phyloP scores from a whole-genome alignment of 805 yeast species.

The Starmerella bacillaris region DNA sequence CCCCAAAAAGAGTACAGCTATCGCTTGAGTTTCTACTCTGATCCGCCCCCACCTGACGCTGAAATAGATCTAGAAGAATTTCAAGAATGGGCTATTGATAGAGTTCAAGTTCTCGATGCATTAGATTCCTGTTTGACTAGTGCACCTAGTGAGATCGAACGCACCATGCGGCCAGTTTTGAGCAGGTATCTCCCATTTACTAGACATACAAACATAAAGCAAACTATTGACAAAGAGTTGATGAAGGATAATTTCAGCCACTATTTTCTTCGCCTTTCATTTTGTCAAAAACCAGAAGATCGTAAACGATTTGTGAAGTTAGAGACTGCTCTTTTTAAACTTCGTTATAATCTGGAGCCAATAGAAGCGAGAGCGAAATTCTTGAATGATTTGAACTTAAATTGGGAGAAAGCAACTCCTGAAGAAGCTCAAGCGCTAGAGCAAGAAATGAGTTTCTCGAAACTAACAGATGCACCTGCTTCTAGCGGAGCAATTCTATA shows the following conservation, averaged over 20 bases:
- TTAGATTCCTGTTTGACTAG: slow-evolving; percentile 52
- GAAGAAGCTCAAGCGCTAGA: slow-evolving; percentile 30
- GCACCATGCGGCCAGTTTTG: slow-evolving; percentile 45
- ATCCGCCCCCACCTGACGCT: slow-evolving; percentile 45
- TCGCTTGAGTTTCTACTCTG: slow-evolving; percentile 54
- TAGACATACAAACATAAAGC: slow-evolving; percentile 17
- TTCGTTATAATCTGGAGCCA: slow-evolving; percentile 50
- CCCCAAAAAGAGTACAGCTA: slow-evolving; percentile 26
- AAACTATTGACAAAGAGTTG: slow-evolving; percentile 32
- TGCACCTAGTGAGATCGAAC: slow-evolving; percentile 36
- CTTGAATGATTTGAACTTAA: slow-evolving; percentile 44
- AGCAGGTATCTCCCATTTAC: slow-evolving; percentile 46
- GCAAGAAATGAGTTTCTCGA: too few relatives aligned
- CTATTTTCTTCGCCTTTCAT: slow-evolving; percentile 70
- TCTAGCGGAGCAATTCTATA: slow-evolving; percentile 23
- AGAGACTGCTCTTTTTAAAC: slow-evolving; percentile 55
- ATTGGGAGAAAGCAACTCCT: slow-evolving; percentile 49
- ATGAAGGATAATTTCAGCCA: slow-evolving; percentile 86
- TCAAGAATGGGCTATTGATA: slow-evolving; percentile 88
- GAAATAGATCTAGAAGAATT: slow-evolving; percentile 86
- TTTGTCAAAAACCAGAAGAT: slow-evolving; percentile 66
- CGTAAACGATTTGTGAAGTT: slow-evolving; percentile 61
- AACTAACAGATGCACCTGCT: too few relatives aligned
- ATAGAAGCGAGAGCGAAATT: slow-evolving; percentile 52
- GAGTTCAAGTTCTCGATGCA: slow-evolving; percentile 66